Evolutionary conservation across 441 rosid species (phyloP).

Genomic region (California macrophylla): DNA sequence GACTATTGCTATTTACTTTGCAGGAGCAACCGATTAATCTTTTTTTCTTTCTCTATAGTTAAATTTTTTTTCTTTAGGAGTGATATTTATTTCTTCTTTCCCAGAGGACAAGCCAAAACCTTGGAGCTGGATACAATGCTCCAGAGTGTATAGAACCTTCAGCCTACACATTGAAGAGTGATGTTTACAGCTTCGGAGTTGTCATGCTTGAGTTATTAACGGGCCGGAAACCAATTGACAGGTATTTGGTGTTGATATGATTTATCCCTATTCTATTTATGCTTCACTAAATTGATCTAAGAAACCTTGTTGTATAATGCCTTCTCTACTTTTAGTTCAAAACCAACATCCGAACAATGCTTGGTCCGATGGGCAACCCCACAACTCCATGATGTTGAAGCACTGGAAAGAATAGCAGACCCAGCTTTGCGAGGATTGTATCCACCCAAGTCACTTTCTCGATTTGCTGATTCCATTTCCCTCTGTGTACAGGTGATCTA

Average conservation of each 20-base stretch:
- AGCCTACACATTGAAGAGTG: constrained; percentile 81
- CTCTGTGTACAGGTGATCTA: constrained; percentile 63
- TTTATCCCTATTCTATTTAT: neutral
- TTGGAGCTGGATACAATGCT: constrained; percentile 83
- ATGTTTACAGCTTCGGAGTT: constrained; percentile 83
- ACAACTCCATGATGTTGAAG: constrained; percentile 58
- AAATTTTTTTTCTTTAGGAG: neutral
- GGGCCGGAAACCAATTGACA: constrained; percentile 78
- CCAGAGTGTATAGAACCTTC: constrained; percentile 74
- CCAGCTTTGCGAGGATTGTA: constrained; percentile 89
- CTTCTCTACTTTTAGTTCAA: constrained; percentile 32
- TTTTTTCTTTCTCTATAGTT: neutral
- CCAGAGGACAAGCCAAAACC: constrained; percentile 78
- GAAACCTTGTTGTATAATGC: neutral
- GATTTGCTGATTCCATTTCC: constrained; percentile 72
- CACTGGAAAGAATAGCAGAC: constrained; percentile 67
- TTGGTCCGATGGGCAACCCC: constrained; percentile 83
- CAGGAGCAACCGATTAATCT: neutral
- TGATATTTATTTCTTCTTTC: constrained; percentile 4
- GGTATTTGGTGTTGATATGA: constrained; percentile 21
- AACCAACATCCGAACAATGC: constrained; percentile 59
- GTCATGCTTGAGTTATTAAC: constrained; percentile 86
- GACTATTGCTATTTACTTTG: neutral
- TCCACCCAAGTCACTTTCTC: constrained; percentile 61
- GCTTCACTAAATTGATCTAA: neutral